These are phyloP conservation scores for Malus asiatica DNA, from an alignment of 306 rosid genomes.

Conservation along the genomic window DNA sequence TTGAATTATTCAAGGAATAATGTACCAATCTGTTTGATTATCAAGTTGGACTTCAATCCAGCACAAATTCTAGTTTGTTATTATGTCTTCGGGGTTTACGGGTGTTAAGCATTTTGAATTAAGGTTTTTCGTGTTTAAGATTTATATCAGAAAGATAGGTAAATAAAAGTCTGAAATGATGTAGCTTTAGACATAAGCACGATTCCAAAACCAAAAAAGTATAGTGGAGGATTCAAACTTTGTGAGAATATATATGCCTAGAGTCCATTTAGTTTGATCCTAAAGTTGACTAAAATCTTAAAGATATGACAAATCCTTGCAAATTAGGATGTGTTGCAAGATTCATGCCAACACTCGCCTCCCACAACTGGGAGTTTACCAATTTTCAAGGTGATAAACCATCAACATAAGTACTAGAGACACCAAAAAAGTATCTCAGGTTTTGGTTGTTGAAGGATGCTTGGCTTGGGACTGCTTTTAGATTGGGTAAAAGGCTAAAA, in stretches of 20 bases:
- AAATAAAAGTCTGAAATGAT: background rate
- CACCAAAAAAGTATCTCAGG: background rate
- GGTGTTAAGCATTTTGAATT: background rate
- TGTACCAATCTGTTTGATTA: background rate
- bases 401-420: background rate
- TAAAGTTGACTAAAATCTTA: background rate
- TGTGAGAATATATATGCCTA: background rate
- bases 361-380: background rate
- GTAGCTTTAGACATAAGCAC: background rate
- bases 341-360: background rate
- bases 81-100: background rate
- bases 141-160: background rate
- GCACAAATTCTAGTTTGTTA: background rate
- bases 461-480: too few species aligned
- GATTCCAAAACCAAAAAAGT: background rate
- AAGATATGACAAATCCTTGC: background rate
- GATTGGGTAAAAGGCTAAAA: too few species aligned
- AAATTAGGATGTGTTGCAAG: background rate
- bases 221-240: background rate
- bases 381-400: background rate
- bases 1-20: background rate
- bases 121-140: background rate
- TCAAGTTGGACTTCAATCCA: background rate
- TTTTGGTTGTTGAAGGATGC: too few species aligned
- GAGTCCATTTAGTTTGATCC: background rate